Evolutionary conservation across 192 early-diverging fungal genomes (phyloP).

Genomic region (Mortierella alpina): DNA sequence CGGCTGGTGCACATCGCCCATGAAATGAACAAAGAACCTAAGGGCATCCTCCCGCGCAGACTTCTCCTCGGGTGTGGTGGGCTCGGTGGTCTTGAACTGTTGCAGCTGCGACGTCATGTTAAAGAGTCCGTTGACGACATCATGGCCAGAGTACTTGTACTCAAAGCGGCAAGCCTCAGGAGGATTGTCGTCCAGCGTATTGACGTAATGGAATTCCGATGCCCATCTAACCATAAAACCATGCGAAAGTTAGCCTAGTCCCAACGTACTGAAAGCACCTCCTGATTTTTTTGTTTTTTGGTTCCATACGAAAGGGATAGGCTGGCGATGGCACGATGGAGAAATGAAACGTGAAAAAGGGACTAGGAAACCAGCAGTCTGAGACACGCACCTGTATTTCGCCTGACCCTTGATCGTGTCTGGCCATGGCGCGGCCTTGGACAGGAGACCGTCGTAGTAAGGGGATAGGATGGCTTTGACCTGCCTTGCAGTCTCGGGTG

Average conservation of each 20-base stretch:
- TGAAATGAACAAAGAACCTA: constrained; percentile 61
- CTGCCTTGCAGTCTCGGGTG: constrained; percentile 40
- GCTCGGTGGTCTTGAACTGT: constrained; percentile 21
- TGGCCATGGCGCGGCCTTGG: constrained; percentile 53
- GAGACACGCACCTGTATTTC: constrained; percentile 25
- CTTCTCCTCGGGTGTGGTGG: constrained; percentile 23
- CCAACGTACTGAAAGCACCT: background rate
- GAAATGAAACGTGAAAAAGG: background rate
- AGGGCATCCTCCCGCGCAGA: constrained; percentile 49
- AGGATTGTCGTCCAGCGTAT: constrained; percentile 41
- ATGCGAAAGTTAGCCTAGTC: background rate
- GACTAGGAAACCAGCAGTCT: background rate
- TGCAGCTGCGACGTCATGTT: constrained; percentile 47
- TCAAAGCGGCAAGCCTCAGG: constrained; percentile 38
- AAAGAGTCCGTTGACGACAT: constrained; percentile 50
- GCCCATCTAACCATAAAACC: constrained; percentile 32
- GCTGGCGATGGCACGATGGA: background rate
- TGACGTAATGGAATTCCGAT: constrained; percentile 39
- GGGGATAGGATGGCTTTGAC: constrained; percentile 48
- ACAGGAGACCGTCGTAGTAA: constrained; percentile 47
- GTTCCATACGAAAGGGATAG: too few relatives aligned
- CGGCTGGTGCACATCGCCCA: constrained; percentile 63
- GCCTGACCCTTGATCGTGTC: constrained; percentile 50
- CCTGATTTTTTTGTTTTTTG: background rate
- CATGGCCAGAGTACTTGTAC: constrained; percentile 28